phyloP scores from a whole-genome alignment of 768 basidiomycete genomes.

The Trametes cubensis region DNA sequence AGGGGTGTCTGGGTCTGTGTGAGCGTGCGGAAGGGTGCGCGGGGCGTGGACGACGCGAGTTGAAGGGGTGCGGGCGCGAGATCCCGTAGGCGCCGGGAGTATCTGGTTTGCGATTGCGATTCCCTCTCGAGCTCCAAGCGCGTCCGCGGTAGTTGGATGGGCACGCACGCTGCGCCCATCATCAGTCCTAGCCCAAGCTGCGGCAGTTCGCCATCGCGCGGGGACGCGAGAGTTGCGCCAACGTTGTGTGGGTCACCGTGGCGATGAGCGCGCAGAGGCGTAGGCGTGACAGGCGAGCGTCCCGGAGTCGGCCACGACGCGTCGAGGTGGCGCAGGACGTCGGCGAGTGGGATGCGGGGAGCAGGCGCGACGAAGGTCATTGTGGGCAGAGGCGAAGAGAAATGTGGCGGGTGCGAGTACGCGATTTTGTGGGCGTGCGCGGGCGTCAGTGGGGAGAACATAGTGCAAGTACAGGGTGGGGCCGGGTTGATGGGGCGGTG shows the following conservation, averaged over 20 bases:
- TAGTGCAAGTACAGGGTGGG: slow-evolving; percentile 11
- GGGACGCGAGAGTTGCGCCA: not conserved
- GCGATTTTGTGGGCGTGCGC: slow-evolving; percentile 10
- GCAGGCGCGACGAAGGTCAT: slow-evolving; percentile 17
- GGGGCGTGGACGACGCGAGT: slow-evolving; percentile 21
- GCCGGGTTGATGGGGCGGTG: slow-evolving; percentile 13
- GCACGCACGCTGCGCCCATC: slow-evolving; percentile 4
- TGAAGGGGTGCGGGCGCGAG: slow-evolving; percentile 26
- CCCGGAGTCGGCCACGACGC: slow-evolving; percentile 5
- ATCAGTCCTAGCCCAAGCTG: slow-evolving; percentile 14
- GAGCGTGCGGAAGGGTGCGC: slow-evolving; percentile 4
- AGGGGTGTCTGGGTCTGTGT: slow-evolving; percentile 1
- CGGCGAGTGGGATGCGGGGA: slow-evolving; percentile 12
- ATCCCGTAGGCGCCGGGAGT: slow-evolving; percentile 25
- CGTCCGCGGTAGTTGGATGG: slow-evolving; percentile 4
- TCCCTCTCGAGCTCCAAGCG: not conserved
- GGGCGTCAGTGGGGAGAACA: slow-evolving; percentile 15
- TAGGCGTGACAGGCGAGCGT: slow-evolving; percentile 3
- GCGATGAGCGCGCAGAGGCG: not conserved
- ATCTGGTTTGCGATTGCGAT: slow-evolving; percentile 18
- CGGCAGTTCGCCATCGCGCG: not conserved
- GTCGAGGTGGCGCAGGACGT: slow-evolving; percentile 12
- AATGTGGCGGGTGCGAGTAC: not conserved
- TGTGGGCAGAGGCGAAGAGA: slow-evolving; percentile 7
- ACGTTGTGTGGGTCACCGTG: not conserved